These are phyloP conservation scores for Gossypium gossypioides DNA, from an alignment of 441 rosid genomes.

Conservation along the genomic window DNA sequence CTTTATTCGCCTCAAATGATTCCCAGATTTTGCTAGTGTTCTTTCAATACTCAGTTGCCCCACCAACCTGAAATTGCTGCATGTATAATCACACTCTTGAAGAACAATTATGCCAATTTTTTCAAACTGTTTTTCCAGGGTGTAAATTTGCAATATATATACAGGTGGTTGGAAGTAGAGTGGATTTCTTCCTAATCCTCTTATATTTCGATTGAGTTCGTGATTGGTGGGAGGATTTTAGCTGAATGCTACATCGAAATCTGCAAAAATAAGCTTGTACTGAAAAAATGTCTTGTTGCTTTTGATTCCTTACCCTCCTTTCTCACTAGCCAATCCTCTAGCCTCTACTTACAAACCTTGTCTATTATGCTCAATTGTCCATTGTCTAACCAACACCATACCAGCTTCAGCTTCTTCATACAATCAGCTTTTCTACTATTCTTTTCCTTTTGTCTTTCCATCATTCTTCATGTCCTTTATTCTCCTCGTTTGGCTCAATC, in stretches of 20 bases:
- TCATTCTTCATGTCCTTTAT: background rate
- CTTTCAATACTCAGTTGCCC: background rate
- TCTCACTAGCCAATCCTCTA: background rate
- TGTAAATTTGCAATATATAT: background rate
- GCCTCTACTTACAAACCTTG: slow-evolving; percentile 10
- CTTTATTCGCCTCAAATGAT: background rate
- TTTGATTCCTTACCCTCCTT: slow-evolving; percentile 11
- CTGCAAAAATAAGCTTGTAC: background rate
- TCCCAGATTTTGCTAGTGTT: background rate
- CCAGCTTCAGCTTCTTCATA: slow-evolving; percentile 5
- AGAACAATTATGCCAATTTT: background rate
- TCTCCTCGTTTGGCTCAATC: slow-evolving; percentile 7
- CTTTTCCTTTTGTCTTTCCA: slow-evolving; percentile 1
- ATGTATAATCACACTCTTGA: background rate
- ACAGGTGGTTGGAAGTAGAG: background rate
- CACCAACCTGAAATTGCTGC: background rate
- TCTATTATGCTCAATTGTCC: background rate
- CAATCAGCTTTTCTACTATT: background rate
- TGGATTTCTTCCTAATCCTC: background rate
- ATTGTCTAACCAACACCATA: slow-evolving; percentile 23
- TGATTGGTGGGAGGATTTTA: background rate
- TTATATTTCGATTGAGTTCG: background rate
- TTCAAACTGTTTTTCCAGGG: background rate
- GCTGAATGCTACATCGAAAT: background rate
- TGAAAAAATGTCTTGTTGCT: background rate